Evolutionary conservation across 768 basidiomycete species (phyloP), one percentile per base, ranked within the genome.

Genomic region (Boletus rubescentipes): DNA sequence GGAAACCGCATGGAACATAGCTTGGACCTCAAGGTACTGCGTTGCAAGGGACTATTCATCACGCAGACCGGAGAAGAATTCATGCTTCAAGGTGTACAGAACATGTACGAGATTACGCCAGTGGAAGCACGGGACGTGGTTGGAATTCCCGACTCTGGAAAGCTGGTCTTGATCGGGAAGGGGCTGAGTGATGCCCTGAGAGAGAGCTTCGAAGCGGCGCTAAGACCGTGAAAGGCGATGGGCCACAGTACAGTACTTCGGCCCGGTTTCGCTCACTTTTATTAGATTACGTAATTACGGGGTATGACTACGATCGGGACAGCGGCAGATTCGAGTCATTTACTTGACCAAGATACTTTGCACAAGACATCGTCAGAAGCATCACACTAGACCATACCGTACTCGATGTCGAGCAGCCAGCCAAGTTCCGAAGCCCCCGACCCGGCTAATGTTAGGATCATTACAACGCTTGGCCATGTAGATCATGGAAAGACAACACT

Each of bases 401-500:
- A 45, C 8, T 20, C 26, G 41, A 69, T 69, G 67, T 39, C 64
- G 14, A 61, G 55, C 61, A 50, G n/a, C 34, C 59, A 58, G 18
- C 26, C 46, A 48, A 55, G 34, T 46, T 11, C 41, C 6, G 69
- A 62, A 36, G 46, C 44, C 16, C 63, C 68, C 6, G 63, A 75
- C 34, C 70, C 79, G 12, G 58, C 66, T 20, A 80, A 86, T 46
- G 75, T 90, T 29, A 84, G 89, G 54, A 89, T 88, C 55, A 84
- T 93, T 58, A 93, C 91, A 7, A 91, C 90, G 3, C 83, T 93
- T 8, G 91, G 91, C 12, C 91, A 93, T 71, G 91, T 93, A 51
- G 93, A 98, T 69, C 95, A 98, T 75, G 95, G 95, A 63, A 97
- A 99, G 73, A 93, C 93, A 3, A 94, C 93, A 0, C 82, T 93